Base-by-base conservation (phyloP, 768 basidiomycete genomes). In the Boletus rubescentipes region DNA sequence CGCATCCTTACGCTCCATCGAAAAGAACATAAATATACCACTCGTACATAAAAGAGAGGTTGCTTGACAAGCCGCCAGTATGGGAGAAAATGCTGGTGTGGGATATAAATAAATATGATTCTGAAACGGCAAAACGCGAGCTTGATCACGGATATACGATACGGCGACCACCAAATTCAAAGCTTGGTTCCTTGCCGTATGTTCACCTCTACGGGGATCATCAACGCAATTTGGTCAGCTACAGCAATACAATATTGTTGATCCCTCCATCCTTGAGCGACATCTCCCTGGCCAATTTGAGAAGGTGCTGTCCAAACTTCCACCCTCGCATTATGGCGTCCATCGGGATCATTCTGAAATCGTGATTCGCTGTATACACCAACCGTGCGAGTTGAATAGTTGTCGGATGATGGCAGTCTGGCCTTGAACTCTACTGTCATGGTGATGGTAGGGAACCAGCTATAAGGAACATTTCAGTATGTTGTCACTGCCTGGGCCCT, bases 231-330 rank as follows among this genome's bases (percentile, higher is more conserved):
- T 66, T 87, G 85, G 12, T 79, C 83, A 11, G 82, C 77, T 21
- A 79, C 73, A 15, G 80, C 84, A 29, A 88, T 69, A 59, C 86
- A 88, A n/a, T 81, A 71, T 60, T 86, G 85, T 46, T 78, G 67
- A 42, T 83, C 83, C 57, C 82, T 77, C 86, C 86, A 88, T 11
- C 77, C 77, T 4, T 74, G 65, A 9, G 37, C 32, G 30, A 73
- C 64, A 5, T 64, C 45, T 0, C 79, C 80, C 49, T 77, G 76
- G 3, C 79, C 81, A 36, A 83, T 71, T 49, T 81, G 73, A 39
- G 73, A 71, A 2, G 86, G 86, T 10, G 85, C 82, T 7, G 82
- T 81, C 86, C 86, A 88, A 12, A 86, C 71, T 61, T 87, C 87
- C 4, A 80, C 77, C 57, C 80, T 80, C 4, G 67, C 60, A 43